These are phyloP conservation scores for Soucietia sequanensis DNA, from an alignment of 805 yeast species.

Conservation along the genomic window DNA sequence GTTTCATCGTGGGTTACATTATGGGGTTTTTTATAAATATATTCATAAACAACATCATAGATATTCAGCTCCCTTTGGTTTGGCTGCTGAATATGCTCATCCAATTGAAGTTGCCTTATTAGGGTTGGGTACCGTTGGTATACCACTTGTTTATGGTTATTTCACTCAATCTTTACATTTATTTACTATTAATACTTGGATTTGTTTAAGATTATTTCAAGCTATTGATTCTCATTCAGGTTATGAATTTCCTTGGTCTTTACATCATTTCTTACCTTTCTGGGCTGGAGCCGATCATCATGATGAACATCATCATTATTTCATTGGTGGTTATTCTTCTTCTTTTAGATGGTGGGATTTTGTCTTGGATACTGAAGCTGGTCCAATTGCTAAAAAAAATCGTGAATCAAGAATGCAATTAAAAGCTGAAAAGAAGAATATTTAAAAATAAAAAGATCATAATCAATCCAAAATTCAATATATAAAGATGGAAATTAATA, in stretches of 20 bases:
- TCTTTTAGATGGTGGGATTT: constrained; percentile 61
- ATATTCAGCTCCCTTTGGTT: constrained; percentile 62
- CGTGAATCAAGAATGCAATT: constrained; percentile 45
- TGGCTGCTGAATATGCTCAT: constrained; percentile 62
- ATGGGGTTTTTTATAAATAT: constrained; percentile 54
- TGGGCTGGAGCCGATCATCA: constrained; percentile 70
- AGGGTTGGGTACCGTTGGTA: constrained; percentile 61
- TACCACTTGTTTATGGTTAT: constrained; percentile 55
- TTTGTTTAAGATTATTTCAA: constrained; percentile 51
- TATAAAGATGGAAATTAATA: background rate
- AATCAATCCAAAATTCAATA: too few relatives aligned
- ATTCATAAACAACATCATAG: constrained; percentile 61
- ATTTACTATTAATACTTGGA: constrained; percentile 55
- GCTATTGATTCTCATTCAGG: constrained; percentile 65
- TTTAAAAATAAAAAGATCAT: too few relatives aligned
- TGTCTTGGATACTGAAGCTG: constrained; percentile 53
- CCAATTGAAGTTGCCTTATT: constrained; percentile 57
- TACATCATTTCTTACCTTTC: constrained; percentile 54
- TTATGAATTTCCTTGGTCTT: constrained; percentile 61
- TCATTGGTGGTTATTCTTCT: constrained; percentile 58
- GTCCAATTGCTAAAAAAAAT: constrained; percentile 48
- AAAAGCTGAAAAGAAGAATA: constrained; percentile 38
- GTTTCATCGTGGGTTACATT: constrained; percentile 56
- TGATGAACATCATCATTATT: constrained; percentile 59
- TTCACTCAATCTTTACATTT: constrained; percentile 48